Conservation (phyloP, 306 rosid species). For the Mimosa bimucronata region DNA sequence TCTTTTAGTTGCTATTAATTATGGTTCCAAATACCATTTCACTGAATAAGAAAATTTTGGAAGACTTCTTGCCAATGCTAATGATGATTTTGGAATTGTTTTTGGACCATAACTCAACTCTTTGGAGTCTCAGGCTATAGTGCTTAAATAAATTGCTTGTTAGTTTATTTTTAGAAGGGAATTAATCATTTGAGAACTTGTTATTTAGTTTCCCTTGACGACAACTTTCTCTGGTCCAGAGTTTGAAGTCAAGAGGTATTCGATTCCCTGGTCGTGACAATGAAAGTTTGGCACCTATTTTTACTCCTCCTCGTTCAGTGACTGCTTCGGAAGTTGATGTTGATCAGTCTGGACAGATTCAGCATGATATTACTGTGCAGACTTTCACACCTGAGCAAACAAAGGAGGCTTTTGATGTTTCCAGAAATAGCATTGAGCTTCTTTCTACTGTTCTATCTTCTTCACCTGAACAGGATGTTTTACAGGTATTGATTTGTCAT, state of each 20-base stretch:
- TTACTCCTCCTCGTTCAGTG: slow-evolving; percentile 83
- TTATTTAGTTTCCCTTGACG: slow-evolving; percentile 4
- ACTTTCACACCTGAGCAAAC: slow-evolving; percentile 77
- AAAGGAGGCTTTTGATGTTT: slow-evolving; percentile 94
- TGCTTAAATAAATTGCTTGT: not conserved
- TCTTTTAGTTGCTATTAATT: not conserved
- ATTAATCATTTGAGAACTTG: not conserved
- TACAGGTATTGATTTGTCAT: slow-evolving; percentile 54
- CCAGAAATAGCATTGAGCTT: slow-evolving; percentile 94
- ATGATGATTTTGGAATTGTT: not conserved
- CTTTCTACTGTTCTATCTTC: slow-evolving; percentile 87
- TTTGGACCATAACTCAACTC: not conserved
- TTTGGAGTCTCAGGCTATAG: not conserved
- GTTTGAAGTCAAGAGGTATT: slow-evolving; percentile 90
- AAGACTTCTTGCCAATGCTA: not conserved
- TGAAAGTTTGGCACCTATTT: slow-evolving; percentile 95
- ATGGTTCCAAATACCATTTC: not conserved
- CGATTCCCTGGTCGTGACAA: slow-evolving; percentile 96
- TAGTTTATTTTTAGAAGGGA: not conserved
- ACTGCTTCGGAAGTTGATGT: slow-evolving; percentile 58
- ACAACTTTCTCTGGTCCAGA: slow-evolving; percentile 56
- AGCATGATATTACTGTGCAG: slow-evolving; percentile 56
- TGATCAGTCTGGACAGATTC: slow-evolving; percentile 53
- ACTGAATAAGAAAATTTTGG: not conserved
- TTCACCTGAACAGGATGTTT: slow-evolving; percentile 86